Base-by-base conservation (phyloP, 78 protist species). In the Dictyostelium purpureum region DNA sequence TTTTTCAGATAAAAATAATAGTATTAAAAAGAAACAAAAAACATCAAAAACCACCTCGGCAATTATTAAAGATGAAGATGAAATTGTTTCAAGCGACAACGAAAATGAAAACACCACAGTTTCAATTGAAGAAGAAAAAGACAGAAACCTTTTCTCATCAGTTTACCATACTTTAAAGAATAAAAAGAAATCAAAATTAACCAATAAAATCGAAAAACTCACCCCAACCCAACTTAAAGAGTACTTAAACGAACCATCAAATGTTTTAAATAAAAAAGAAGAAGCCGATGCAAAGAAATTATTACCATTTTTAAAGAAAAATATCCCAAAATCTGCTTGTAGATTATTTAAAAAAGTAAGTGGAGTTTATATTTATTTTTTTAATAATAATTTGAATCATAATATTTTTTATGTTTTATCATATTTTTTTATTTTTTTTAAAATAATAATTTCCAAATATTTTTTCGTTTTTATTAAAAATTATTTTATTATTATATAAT, bases 281-380 rank as follows among this genome's bases (percentile, higher is more conserved):
- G 79, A 69, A 43, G 40, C 14, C 6, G 90, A 83, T 71, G 80
- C 80, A 1, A 52, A 59, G 54, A 69, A 31, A 33, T 21, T 83
- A 14, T 31, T 83, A n/a, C 90, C 90, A 9, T 83, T 83, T 52
- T 45, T 83, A 11, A 52, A n/a, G 35, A 43, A 65, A 31, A 83
- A 52, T 26, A 33, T 33, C 38, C n/a, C 49, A 70, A 51, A 33
- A 19, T 16, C 12, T 52, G 65, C 89, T 21, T 35, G 43, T 54
- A 67, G 79, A 45, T 38, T 81, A 49, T 28, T 69, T 12, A 61
- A 45, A 31, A 69, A 66, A 26, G 80, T 74, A 74, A 74, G 59
- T 47, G 49, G 2, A 16, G 19, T 35, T 6, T 42, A 79, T 79
- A 40, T 40, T 31, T 26, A 40, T n/a, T n/a, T n/a, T n/a, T 57